Conservation (phyloP, 2,329 filamentous ascomycete genomes). For the Colletotrichum lupini region DNA sequence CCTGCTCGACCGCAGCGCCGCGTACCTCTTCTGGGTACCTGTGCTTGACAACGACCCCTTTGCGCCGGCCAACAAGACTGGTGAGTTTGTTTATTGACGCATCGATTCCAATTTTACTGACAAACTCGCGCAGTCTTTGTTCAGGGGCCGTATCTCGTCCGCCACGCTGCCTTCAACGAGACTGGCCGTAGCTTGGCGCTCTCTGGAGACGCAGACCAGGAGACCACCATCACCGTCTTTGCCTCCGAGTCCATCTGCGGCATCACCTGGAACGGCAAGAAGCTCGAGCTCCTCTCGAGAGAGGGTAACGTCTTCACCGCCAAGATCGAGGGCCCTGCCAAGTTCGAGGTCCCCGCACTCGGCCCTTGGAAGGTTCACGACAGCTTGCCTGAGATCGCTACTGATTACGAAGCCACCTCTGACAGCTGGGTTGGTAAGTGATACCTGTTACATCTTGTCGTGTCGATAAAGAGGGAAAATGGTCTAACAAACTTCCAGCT, state of each 20-base stretch:
- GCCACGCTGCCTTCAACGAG: conserved; percentile 50
- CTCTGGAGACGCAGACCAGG: conserved; percentile 55
- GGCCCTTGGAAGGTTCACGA: conserved; percentile 59
- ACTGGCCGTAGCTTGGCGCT: conserved; percentile 51
- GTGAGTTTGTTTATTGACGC: conserved; percentile 42
- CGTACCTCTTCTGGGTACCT: conserved; percentile 68
- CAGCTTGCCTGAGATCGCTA: conserved; percentile 58
- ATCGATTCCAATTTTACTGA: neutral
- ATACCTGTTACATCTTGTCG: no score
- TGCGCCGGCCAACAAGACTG: conserved; percentile 55
- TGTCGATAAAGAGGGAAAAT: no score
- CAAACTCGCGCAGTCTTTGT: conserved; percentile 53
- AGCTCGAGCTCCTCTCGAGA: conserved; percentile 42
- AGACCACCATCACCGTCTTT: conserved; percentile 57
- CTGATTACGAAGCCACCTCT: conserved; percentile 54
- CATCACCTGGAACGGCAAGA: conserved; percentile 63
- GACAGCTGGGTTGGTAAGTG: conserved; percentile 54
- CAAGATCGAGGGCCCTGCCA: conserved; percentile 41
- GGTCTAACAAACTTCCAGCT: conserved; percentile 38
- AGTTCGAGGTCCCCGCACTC: conserved; percentile 52
- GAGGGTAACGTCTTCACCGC: conserved; percentile 43
- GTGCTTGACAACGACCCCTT: conserved; percentile 58
- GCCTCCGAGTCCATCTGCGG: conserved; percentile 56
- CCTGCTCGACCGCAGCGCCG: conserved; percentile 63
- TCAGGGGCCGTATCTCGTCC: conserved; percentile 63